Evolutionary conservation across 2,329 filamentous ascomycete species (phyloP), one percentile per base, ranked within the genome.

Genomic region (Cryphonectria carpinicola): DNA sequence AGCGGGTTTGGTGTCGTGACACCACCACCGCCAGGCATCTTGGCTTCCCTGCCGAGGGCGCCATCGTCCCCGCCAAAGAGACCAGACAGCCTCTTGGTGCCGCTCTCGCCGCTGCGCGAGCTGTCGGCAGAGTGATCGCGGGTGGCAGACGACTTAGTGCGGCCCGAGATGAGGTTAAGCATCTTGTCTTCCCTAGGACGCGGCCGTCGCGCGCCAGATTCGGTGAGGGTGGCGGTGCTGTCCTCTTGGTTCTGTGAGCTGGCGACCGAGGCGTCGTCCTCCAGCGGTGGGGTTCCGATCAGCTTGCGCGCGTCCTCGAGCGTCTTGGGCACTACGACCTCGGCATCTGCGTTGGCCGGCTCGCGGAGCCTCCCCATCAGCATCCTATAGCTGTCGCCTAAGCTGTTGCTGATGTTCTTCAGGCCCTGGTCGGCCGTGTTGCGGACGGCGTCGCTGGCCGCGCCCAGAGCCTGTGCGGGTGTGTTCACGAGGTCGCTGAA

Each of bases 301-400:
- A 99, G 87, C 79, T 94, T 95, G 63, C 94, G 88, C 22, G 95
- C 96, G 77, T 99, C 96, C 76, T 97, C 96, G 0, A 99, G 84
- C 1, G 96, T 99, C 76, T 93, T 95, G 1, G 96, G 96, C 0
- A 97, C 86, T 8, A 89, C 81, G 2, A 90, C 86, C 22, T 86
- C 82, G 61, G 81, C 80, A 32, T 82, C 81, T 7, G 81, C 80
- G 39, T 81, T 80, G 1, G 80, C 78, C 17, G 77, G 75, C 76
- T 81, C 76, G 73, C 92, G 93, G 28, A 98, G 85, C 75, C 94
- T 93, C 22, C 95, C 95, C 68, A 99, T 89, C 35, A 99, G 84
- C 79, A 98, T 97, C 72, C 94, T 96, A 82, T 98, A 97, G 78
- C 94, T 98, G 77, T 93, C 94, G 71, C 95, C 95, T 4, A 98